Evolutionary conservation across 208 protist genomes (phyloP), one percentile per base, ranked within the genome.

Genomic region (Leishmania arabica): DNA sequence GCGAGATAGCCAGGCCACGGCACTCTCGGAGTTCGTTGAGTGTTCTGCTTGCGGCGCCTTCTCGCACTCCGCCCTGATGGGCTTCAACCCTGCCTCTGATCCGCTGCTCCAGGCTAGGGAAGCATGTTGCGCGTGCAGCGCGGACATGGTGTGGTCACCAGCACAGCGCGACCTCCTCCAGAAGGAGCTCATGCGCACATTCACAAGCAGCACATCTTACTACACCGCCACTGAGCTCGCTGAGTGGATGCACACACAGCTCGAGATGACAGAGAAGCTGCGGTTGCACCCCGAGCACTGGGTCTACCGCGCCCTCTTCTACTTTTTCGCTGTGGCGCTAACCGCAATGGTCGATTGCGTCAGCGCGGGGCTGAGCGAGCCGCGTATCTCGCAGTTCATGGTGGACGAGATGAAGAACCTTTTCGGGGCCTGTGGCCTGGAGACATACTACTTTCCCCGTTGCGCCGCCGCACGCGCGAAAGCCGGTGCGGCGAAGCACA

Each of bases 271-370:
- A 19, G 56, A 80, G 47, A 13, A 34, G 24, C 54, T 95, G 54
- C 81, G 70, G 0, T 54, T 94, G 76, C 91, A 95, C 76, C 92
- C 91, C 0, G 77, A 81, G 47, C 76, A 96, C 65, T 97, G 94
- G 92, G 27, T 93, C 40, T 93, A 97, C 80, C 89, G 92, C 75
- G 45, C 74, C 5, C 83, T 91, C 85, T 68, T 95, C 86, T 85
- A 87, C 51, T 85, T 85, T 47, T 64, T 85, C 21, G 51, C 81
- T 8, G 86, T 95, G 31, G 80, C 82, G 19, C 45, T 91, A 37
- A 92, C 85, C 19, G 78, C 75, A 15, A 78, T 88, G 68, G 79
- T 93, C 31, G 75, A 78, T n/a, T 31, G 47, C 9, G 81, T 74
- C 34, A 53, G 31, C 45, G 76, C 37, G 3, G 77, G 62, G 24